These are phyloP conservation scores for Rhizopogon vulgaris DNA, from an alignment of 768 basidiomycete genomes.

Conservation along the genomic window DNA sequence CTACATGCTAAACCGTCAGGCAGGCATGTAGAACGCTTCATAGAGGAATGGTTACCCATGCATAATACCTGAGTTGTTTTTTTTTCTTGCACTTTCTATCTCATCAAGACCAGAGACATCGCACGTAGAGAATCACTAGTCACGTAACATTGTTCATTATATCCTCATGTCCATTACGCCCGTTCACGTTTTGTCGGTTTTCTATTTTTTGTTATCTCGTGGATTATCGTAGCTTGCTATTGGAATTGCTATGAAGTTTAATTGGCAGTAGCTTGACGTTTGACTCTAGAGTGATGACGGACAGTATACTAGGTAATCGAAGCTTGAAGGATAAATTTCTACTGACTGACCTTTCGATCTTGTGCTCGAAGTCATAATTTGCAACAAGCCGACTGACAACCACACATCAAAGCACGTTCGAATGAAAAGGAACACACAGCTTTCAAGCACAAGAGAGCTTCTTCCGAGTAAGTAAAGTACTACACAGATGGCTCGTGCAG, in stretches of 20 bases:
- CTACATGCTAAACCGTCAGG: conserved; percentile 73
- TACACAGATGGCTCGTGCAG: background rate
- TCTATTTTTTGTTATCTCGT: background rate
- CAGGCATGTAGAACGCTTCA: conserved; percentile 42
- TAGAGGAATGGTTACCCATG: background rate
- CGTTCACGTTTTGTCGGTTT: background rate
- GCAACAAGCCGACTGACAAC: too few species aligned
- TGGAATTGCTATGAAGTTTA: background rate
- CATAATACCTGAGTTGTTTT: conserved; percentile 2
- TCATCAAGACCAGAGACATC: background rate
- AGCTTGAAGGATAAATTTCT: too few species aligned
- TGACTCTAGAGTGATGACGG: too few species aligned
- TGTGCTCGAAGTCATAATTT: too few species aligned
- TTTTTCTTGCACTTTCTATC: background rate
- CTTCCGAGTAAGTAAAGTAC: too few species aligned
- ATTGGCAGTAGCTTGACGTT: too few species aligned
- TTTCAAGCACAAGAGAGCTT: background rate
- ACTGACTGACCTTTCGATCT: too few species aligned
- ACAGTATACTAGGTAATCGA: too few species aligned
- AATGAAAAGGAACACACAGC: too few species aligned
- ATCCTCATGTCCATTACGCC: background rate
- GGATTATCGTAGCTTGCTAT: background rate
- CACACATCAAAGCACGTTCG: too few species aligned
- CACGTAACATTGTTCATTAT: background rate
- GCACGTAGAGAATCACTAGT: background rate